These are phyloP conservation scores for Solanum clarkiae DNA, from an alignment of 257 asterid genomes.

Conservation along the genomic window DNA sequence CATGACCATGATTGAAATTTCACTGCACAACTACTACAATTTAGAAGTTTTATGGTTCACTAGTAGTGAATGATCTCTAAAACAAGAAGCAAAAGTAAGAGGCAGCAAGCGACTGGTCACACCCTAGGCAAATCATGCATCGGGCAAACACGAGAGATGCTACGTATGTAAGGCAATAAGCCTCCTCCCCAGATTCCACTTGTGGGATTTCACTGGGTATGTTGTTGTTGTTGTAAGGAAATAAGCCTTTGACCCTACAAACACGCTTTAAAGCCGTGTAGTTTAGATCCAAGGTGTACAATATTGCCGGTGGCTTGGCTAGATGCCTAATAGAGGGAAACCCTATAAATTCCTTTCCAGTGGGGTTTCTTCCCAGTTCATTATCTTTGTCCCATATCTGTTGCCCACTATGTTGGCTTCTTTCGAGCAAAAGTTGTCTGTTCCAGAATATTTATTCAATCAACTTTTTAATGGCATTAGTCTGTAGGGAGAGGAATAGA, in stretches of 20 bases:
- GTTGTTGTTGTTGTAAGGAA: background rate
- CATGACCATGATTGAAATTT: background rate
- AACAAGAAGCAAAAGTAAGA: background rate
- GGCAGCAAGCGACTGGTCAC: background rate
- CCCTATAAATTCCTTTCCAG: background rate
- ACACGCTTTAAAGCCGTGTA: background rate
- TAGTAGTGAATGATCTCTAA: background rate
- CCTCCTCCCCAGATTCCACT: no score
- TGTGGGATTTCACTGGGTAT: no score
- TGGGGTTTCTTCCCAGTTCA: background rate
- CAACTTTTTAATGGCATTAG: background rate
- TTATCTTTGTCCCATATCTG: background rate
- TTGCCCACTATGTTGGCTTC: background rate
- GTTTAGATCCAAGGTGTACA: background rate
- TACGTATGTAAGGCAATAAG: background rate
- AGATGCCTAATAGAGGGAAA: background rate
- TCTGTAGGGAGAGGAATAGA: background rate
- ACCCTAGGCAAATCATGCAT: background rate
- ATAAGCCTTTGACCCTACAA: background rate
- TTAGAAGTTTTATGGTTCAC: background rate
- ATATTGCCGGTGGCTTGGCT: background rate
- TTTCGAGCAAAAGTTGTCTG: background rate
- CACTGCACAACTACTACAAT: background rate
- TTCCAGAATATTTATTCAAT: background rate
- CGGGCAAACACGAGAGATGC: background rate